These are phyloP conservation scores for Ceratocystis smalleyi DNA, from an alignment of 2,329 filamentous ascomycete species.

Conservation along the genomic window DNA sequence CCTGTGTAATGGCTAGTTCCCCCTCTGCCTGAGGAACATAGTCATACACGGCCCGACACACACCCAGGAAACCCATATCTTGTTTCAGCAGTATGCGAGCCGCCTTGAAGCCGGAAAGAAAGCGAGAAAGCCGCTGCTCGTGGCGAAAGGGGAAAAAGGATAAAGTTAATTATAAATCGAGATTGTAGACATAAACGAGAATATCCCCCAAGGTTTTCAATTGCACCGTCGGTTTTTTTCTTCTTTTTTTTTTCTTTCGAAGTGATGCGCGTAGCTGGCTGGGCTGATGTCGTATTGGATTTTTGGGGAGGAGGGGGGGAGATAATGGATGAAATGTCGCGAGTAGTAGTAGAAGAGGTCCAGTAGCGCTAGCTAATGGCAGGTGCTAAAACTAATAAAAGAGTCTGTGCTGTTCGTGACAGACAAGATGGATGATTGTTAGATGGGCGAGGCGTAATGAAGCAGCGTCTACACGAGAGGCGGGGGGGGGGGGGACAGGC, in stretches of 20 bases:
- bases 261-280: not conserved
- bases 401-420: not conserved
- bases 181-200: not conserved
- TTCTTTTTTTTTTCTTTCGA: not conserved
- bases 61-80: slow-evolving; percentile 75
- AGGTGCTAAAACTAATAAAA: not conserved
- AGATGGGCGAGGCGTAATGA: not conserved
- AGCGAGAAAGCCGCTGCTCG: not conserved
- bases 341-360: not conserved
- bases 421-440: not conserved
- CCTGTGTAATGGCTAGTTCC: slow-evolving; percentile 71
- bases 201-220: not conserved
- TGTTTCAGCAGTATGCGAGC: not conserved
- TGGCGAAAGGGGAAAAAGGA: not conserved
- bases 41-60: slow-evolving; percentile 84
- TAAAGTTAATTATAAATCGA: not conserved
- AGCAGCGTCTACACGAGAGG: not conserved
- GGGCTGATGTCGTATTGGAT: not conserved
- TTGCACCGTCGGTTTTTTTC: not conserved
- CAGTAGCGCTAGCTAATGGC: not conserved
- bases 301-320: not conserved
- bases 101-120: not conserved
- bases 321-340: not conserved
- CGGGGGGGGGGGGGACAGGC: not conserved
- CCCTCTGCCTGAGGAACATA: slow-evolving; percentile 75